phyloP scores from a whole-genome alignment of 371 early-diverging fungal species.

The Actinomucor elegans region DNA sequence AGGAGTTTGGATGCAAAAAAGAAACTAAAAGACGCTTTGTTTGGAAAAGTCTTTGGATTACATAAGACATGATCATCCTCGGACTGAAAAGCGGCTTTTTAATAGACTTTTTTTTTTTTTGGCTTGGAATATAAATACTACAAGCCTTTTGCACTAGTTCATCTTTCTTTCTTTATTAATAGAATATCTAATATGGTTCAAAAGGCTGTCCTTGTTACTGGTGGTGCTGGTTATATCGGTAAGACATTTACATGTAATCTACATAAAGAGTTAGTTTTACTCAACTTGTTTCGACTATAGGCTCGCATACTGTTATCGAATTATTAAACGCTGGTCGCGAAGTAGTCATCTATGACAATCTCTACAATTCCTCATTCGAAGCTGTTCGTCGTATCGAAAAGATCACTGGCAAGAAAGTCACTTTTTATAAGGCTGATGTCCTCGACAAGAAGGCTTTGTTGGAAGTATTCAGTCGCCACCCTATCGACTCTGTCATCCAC shows the following conservation, averaged over 20 bases:
- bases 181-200: constrained; percentile 16
- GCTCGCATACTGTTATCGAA: constrained; percentile 90
- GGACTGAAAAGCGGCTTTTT: constrained; percentile 1
- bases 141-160: background rate
- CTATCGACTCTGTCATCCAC: constrained; percentile 72
- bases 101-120: background rate
- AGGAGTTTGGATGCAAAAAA: too few species aligned
- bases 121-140: background rate
- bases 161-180: background rate
- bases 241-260: too few species aligned
- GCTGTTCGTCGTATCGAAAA: constrained; percentile 69
- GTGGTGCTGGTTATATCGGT: constrained; percentile 62
- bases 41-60: constrained; percentile 17
- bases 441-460: constrained; percentile 61
- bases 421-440: constrained; percentile 75
- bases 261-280: too few species aligned
- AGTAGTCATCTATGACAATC: constrained; percentile 84
- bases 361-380: constrained; percentile 76
- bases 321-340: constrained; percentile 66
- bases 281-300: too few species aligned
- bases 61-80: constrained; percentile 7
- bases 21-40: constrained; percentile 15
- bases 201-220: constrained; percentile 49
- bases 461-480: constrained; percentile 64
- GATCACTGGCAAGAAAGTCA: constrained; percentile 57